Evolutionary conservation across 257 asterid species (phyloP), one percentile per base, ranked within the genome.

Genomic region (Buddleja alternifolia): DNA sequence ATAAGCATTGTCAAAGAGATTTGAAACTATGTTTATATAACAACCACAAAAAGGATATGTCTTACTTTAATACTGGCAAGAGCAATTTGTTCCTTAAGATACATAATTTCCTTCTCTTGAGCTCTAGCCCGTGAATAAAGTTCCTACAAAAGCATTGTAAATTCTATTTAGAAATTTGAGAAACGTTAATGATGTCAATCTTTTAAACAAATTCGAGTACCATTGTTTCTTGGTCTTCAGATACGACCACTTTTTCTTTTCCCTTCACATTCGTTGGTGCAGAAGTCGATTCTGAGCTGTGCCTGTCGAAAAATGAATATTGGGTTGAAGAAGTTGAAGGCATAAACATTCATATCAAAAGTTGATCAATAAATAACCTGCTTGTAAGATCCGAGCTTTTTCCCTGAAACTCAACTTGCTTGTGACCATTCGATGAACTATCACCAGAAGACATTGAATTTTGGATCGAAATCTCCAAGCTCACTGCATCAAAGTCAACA

Each of bases 11-110:
- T 42, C 66, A 46, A 72, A 23, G 46, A 52, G 21, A 60, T 50
- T 29, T 11, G 57, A 52, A 63, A 58, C 42, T 12, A 69, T 21
- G 36, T 15, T 16, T 0, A 60, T 25, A 40, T 4, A 36, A 34
- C 21, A 41, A 45, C 42, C 64, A 39, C 71, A 70, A 5, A 29
- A 29, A 29, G 34, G 34, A 29, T 47, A 72, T 47, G 69, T 50
- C 83, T 75, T 85, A 93, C 99, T 84, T 70, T 83, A 67, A 89
- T 77, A 79, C 96, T 90, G 40, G 99, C 95, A 77, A 67, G 80
- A 71, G 94, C 89, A 83, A 92, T 84, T 77, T 85, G 92, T 77
- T 87, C 92, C 46, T 85, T 83, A 69, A 92, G 96, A 79, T 67
- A 16, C 78, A 67, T 67, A 68, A 92, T 89, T 80, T 92, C 96